These are phyloP conservation scores for Podaxis sp. DNA, from an alignment of 768 basidiomycete species.

Conservation along the genomic window DNA sequence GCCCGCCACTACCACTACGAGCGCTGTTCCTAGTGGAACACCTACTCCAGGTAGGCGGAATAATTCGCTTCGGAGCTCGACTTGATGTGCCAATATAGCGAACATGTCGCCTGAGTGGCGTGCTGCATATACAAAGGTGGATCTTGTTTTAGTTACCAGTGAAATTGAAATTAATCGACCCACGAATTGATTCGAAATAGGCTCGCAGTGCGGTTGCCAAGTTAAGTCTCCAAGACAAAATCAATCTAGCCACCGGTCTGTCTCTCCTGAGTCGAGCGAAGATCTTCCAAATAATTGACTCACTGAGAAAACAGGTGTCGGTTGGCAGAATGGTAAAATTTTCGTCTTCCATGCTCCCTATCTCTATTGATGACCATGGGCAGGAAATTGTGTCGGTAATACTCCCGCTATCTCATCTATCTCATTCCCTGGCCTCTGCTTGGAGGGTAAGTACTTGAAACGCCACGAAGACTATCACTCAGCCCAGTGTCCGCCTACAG, in stretches of 20 bases:
- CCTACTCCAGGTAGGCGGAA: conserved; percentile 17
- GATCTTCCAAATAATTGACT: background rate
- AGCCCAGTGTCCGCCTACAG: conserved; percentile 17
- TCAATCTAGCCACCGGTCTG: conserved; percentile 54
- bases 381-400: conserved; percentile 51
- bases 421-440: conserved; percentile 48
- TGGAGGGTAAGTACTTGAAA: conserved; percentile 36
- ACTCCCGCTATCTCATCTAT: conserved; percentile 46
- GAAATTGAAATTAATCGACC: background rate
- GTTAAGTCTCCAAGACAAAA: conserved; percentile 55
- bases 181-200: conserved; percentile 25
- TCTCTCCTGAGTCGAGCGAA: background rate
- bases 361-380: background rate
- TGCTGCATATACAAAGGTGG: conserved; percentile 53
- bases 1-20: conserved; percentile 22
- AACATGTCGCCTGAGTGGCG: conserved; percentile 53
- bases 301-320: conserved; percentile 30
- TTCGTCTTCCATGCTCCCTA: background rate
- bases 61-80: background rate
- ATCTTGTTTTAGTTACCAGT: background rate
- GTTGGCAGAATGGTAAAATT: conserved; percentile 40
- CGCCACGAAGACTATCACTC: background rate
- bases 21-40: conserved; percentile 24
- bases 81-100: conserved; percentile 21
- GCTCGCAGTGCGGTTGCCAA: conserved; percentile 49